Conservation (phyloP, 257 asterid genomes). For the Primulina huaijiensis region DNA sequence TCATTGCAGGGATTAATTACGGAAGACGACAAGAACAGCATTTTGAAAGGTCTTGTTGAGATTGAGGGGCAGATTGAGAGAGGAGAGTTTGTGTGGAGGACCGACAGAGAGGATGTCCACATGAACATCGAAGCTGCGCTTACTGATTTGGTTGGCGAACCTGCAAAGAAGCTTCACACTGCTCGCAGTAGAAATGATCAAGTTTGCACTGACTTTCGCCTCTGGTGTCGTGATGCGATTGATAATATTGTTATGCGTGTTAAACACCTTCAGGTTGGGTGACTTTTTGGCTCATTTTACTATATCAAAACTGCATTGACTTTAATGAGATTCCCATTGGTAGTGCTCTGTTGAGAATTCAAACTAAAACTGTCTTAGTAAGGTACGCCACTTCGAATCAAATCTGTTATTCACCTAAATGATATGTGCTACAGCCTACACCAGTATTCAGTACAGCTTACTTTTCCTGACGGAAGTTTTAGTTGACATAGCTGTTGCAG, state of each 20-base stretch:
- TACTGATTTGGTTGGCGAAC: conserved; percentile 90
- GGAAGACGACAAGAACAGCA: conserved; percentile 58
- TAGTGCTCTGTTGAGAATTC: neutral
- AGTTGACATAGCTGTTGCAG: no score
- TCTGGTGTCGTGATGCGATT: conserved; percentile 91
- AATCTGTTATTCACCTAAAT: conserved; percentile 3
- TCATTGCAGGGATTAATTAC: conserved; percentile 71
- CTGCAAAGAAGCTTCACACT: conserved; percentile 97
- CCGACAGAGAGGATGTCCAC: conserved; percentile 96
- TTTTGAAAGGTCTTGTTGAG: conserved; percentile 67
- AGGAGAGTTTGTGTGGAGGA: conserved; percentile 83
- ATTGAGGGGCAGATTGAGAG: conserved; percentile 72
- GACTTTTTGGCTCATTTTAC: neutral
- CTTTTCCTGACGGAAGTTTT: no score
- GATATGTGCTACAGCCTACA: conserved; percentile 10
- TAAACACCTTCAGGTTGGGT: conserved; percentile 69
- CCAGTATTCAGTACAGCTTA: neutral
- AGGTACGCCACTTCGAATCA: neutral
- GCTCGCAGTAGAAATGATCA: conserved; percentile 96
- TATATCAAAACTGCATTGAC: neutral
- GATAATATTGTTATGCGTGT: conserved; percentile 53
- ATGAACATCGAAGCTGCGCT: conserved; percentile 98
- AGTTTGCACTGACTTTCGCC: conserved; percentile 90
- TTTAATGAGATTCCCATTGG: neutral
- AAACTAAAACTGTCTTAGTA: neutral